Base-by-base conservation (phyloP, 495 filamentous ascomycete species). In the Trichoderma orchidacearum region DNA sequence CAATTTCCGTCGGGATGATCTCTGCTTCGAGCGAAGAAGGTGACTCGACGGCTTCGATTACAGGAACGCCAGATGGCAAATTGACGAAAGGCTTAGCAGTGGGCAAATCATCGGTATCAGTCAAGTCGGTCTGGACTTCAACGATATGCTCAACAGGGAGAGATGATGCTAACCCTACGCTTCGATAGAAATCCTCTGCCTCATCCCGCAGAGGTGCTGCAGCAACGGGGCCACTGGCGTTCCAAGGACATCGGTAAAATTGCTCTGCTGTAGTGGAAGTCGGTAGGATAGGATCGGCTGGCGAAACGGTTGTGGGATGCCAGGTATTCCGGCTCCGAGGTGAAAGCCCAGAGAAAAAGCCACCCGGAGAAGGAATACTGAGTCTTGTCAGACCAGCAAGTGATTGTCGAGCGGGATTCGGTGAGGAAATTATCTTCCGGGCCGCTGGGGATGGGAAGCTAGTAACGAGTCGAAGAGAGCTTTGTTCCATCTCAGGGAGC, bases 351-450 rank as follows among this genome's bases (percentile, higher is more conserved):
- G 88, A 85, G 67, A 96, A 96, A 75, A 96, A 95, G 0, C 87
- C 88, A 27, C 89, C 87, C 0, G 90, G 90, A 1, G 90, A 95
- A 3, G 90, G 90, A 51, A 96, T 89, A 53, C 89, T 83, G 56
- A 95, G 72, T 67, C 77, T 74, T 58, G 82, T 85, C 56, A 91
- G 76, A 55, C 80, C 72, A 36, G 69, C 69, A 27, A 72, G 70
- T 48, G 71, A 78, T 50, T 60, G 58, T 30, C 74, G 71, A 51
- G 71, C 72, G n/a, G 71, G 70, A n/a, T 56, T 58, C 58, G 72
- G 66, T 0, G 68, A 71, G 41, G 70, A 63, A 27, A 62, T 41
- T 53, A 68, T 31, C 29, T 11, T 30, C 27, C 18, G 29, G 7
- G 53, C 25, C 21, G 29, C 30, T 53, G 56, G 28, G 60, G 38